These are phyloP conservation scores for Aspergillus neotritici DNA, from an alignment of 2,329 filamentous ascomycete species.

Conservation along the genomic window DNA sequence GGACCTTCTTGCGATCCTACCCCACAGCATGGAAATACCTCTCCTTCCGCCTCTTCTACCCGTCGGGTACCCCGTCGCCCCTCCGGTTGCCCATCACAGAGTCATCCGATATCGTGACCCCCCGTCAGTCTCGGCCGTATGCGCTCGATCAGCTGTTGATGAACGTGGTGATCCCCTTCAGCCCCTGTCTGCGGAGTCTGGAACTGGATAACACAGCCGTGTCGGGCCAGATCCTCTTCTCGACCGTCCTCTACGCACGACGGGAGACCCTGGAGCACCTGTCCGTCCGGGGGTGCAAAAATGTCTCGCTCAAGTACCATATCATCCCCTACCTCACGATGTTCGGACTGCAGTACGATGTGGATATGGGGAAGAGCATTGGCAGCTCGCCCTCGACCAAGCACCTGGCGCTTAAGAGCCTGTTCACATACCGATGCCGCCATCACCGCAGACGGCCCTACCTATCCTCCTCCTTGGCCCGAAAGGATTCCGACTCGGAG, in stretches of 20 bases:
- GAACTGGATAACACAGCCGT: constrained; percentile 59
- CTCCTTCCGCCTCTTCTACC: constrained; percentile 50
- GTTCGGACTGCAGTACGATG: constrained; percentile 41
- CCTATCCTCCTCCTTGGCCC: constrained; percentile 49
- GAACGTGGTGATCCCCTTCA: constrained; percentile 52
- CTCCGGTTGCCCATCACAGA: constrained; percentile 31
- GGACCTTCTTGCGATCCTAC: constrained; percentile 50
- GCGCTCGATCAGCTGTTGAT: constrained; percentile 54
- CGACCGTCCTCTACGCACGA: constrained; percentile 50
- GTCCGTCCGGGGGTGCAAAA: constrained; percentile 58
- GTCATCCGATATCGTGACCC: constrained; percentile 27
- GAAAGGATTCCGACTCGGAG: constrained; percentile 55
- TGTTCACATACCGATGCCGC: constrained; percentile 59
- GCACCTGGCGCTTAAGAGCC: constrained; percentile 51
- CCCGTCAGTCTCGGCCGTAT: constrained; percentile 52
- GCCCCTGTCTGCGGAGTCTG: constrained; percentile 51
- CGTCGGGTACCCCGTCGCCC: constrained; percentile 30
- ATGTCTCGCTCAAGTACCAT: constrained; percentile 60
- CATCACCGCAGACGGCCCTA: constrained; percentile 57
- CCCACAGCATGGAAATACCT: constrained; percentile 57
- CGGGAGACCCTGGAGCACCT: constrained; percentile 53
- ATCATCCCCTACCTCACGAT: constrained; percentile 54
- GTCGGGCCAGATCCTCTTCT: constrained; percentile 52
- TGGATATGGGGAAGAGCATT: constrained; percentile 40
- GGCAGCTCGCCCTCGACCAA: constrained; percentile 29